Base-by-base conservation (phyloP, 768 basidiomycete genomes). In the Pleurotus tuber-regium region DNA sequence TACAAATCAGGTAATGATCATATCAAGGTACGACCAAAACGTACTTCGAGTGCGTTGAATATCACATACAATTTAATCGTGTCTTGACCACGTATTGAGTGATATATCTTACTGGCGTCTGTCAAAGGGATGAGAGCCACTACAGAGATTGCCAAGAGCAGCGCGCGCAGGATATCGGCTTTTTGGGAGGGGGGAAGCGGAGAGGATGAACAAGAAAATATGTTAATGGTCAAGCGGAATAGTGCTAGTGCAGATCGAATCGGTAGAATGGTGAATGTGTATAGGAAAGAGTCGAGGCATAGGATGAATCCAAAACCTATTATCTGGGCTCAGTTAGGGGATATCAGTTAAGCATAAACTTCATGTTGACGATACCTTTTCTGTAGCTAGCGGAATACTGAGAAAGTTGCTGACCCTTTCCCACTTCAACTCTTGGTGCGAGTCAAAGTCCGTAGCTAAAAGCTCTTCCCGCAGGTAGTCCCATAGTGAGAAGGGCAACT, bases 31-130 rank as follows among this genome's bases (percentile, higher is more conserved):
- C 49, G 14, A 25, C n/a, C 18, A 38, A 23, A 47, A 65, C 84
- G 52, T 67, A 96, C 96, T 80, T 99, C 97, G 5, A 99, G 77
- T 9, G 94, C 95, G 66, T 98, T 98, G 71, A 98, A 99, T 44
- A 99, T 96, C 54, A 99, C 97, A 71, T 98, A 98, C 43, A 99
- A 70, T 71, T 98, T 99, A 72, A 99, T 96, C 2, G 93, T 97
- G 59, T 99, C 97, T 68, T 98, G 97, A 0, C 95, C 96, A 18
- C 97, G 85, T 50, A 99, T 98, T 12, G 87, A 88, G 62, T 99
- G 97, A 61, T 99, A 99, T 58, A 99, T 96, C 73, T 95, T 94
- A 69, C 93, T 96, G 8, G 93, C 89, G 63, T 99, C 96, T 5
- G 95, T 94, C 33, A 94, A 76, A 1, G 89, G 86, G 28, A 84